Conservation (phyloP, 345 rosid species). For the Brassica carinata region DNA sequence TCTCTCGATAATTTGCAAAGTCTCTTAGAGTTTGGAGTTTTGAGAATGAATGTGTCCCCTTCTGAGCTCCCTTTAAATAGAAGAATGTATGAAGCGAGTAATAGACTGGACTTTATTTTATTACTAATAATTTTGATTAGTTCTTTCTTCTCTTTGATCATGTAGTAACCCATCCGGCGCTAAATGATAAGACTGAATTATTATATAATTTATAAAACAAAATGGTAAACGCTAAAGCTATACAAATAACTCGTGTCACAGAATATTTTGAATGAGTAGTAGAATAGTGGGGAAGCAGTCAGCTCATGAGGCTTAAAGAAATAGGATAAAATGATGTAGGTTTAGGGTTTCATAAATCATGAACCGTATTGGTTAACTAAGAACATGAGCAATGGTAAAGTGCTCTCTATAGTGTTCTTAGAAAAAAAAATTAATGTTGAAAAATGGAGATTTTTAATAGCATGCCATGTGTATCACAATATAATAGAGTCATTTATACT, state of each 20-base stretch:
- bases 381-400: too few species aligned
- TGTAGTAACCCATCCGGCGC: background rate
- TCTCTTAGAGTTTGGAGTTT: background rate
- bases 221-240: background rate
- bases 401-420: too few species aligned
- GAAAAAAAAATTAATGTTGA: too few species aligned
- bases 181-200: background rate
- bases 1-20: background rate
- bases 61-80: slow-evolving; percentile 2
- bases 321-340: background rate
- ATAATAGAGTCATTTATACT: too few species aligned
- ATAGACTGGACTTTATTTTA: background rate
- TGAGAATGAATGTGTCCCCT: background rate
- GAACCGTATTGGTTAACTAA: background rate
- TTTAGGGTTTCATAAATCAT: background rate
- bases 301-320: background rate
- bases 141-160: slow-evolving; percentile 11
- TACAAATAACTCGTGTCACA: slow-evolving; percentile 5
- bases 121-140: slow-evolving; percentile 1
- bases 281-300: slow-evolving; percentile 10
- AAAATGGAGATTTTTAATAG: too few species aligned
- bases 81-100: background rate
- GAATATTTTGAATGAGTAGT: background rate
- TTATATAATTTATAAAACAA: background rate
- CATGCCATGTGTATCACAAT: too few species aligned